Percentiles rank a stretch among this genome's conserved stretches.
Conservation (phyloP, 2,329 filamentous ascomycete genomes). For the Talaromyces sp. region DNA sequence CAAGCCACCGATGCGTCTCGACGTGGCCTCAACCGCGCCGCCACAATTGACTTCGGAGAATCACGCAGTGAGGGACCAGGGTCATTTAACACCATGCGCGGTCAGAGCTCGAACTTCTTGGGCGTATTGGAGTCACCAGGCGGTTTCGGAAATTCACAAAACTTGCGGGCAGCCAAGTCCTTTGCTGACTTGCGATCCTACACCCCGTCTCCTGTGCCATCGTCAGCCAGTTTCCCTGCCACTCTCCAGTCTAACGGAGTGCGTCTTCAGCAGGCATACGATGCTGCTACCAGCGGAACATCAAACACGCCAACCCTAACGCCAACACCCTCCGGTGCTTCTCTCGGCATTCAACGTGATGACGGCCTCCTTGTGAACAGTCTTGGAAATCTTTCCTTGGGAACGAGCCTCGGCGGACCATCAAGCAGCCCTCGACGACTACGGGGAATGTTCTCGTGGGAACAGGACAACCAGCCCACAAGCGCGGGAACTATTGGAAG, state of each 20-base stretch:
- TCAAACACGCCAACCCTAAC: constrained; percentile 64
- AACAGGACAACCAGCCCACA: constrained; percentile 44
- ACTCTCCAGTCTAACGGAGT: constrained; percentile 59
- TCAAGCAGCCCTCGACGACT: constrained; percentile 54
- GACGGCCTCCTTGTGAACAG: constrained; percentile 59
- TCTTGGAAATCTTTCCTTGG: constrained; percentile 56
- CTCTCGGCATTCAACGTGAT: constrained; percentile 47
- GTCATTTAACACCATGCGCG: constrained; percentile 67
- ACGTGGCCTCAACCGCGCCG: constrained; percentile 81
- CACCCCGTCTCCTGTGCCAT: constrained; percentile 86
- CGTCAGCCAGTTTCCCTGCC: constrained; percentile 79
- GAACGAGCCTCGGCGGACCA: constrained; percentile 40
- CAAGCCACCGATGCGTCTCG: constrained; percentile 71
- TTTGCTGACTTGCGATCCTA: constrained; percentile 94
- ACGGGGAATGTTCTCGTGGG: constrained; percentile 58
- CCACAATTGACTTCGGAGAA: constrained; percentile 94
- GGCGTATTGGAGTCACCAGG: constrained; percentile 76
- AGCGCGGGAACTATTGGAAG: constrained; percentile 55
- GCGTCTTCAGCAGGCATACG: constrained; percentile 54
- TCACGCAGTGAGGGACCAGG: constrained; percentile 66
- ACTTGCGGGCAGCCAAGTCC: constrained; percentile 88
- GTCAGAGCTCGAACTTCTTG: constrained; percentile 74
- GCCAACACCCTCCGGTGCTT: constrained; percentile 49
- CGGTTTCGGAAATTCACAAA: constrained; percentile 63
- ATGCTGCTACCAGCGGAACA: constrained; percentile 51